These are phyloP conservation scores for Parietaria judaica DNA, from an alignment of 306 rosid species.

Conservation along the genomic window DNA sequence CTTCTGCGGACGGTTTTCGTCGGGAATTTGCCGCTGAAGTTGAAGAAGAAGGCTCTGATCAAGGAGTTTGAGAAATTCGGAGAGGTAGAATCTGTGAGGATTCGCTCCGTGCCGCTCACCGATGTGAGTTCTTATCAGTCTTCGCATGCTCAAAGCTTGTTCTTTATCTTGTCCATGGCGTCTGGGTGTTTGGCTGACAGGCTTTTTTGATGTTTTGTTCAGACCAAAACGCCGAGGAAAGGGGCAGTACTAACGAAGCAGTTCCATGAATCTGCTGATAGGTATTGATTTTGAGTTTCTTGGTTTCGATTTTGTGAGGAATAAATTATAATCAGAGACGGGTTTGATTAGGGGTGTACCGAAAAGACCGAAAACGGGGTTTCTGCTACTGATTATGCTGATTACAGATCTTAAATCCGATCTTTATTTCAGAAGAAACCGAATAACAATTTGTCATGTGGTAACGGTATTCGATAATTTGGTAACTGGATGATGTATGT, in stretches of 20 bases:
- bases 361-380: too few relatives aligned
- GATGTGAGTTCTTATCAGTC: constrained; percentile 50
- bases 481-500: too few relatives aligned
- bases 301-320: background rate
- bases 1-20: constrained; percentile 90
- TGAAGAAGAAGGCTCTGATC: constrained; percentile 65
- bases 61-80: constrained; percentile 75
- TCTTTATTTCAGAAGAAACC: too few relatives aligned
- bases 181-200: background rate
- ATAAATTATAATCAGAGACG: too few relatives aligned
- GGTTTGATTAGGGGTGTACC: too few relatives aligned
- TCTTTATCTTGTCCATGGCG: background rate
- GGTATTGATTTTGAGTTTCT: constrained; percentile 35
- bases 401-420: background rate
- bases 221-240: constrained; percentile 83
- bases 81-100: constrained; percentile 88
- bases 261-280: constrained; percentile 58
- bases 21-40: constrained; percentile 73
- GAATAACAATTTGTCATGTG: too few relatives aligned
- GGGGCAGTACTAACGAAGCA: constrained; percentile 72
- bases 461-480: too few relatives aligned
- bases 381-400: background rate
- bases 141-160: background rate
- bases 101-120: constrained; percentile 77
- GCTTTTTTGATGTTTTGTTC: constrained; percentile 16